Base-by-base conservation (phyloP, 2,329 filamentous ascomycete genomes). In the Waltergamsia citrina region DNA sequence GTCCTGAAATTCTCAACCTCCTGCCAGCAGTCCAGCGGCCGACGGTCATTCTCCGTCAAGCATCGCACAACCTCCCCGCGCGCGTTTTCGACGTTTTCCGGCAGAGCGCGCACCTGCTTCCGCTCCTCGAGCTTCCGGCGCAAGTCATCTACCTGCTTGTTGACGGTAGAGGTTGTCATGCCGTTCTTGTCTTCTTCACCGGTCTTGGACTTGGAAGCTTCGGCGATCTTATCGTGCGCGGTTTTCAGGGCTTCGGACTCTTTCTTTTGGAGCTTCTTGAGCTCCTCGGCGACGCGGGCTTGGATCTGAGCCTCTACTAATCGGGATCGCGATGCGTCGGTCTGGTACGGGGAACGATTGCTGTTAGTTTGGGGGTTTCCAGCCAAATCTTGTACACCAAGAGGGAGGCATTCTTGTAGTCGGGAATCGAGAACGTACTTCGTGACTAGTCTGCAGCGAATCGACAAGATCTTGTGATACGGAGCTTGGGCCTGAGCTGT, bases 11-110 rank as follows among this genome's bases (percentile, higher is more conserved):
- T 69, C 64, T 93, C 82, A 17, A 95, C 86, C 72, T 95, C 87
- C 60, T 79, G 73, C 83, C 85, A 95, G 71, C 90, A 96, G 66
- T 95, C 85, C 53, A 95, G 66, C 54, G 90, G 88, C 57, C 86
- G 74, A 43, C 86, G 71, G 60, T 95, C 88, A 57, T 95, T 81
- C 51, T 81, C 71, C 41, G 83, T 69, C 66, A 96, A 66, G 57
- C 90, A 96, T 48, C 74, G 71, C 42, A 92, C 75, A 36, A 95
- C 78, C 39, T 80, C 76, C 45, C 74, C 67, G 58, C 86, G 81
- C 15, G 87, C 85, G 53, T 68, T 71, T 59, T 85, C 78, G 32
- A 94, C 77, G 33, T 64, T 64, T 41, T 80, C 75, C 45, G 87
- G 85, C 44, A 86, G 55, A 44, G 79, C 67, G 50, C 80, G 70